A percentile compares a stretch with the other conserved stretches of the same genome.
These are phyloP conservation scores for Phytophthora macrochlamydospora DNA, from an alignment of 352 stramenopile species.

Conservation along the genomic window DNA sequence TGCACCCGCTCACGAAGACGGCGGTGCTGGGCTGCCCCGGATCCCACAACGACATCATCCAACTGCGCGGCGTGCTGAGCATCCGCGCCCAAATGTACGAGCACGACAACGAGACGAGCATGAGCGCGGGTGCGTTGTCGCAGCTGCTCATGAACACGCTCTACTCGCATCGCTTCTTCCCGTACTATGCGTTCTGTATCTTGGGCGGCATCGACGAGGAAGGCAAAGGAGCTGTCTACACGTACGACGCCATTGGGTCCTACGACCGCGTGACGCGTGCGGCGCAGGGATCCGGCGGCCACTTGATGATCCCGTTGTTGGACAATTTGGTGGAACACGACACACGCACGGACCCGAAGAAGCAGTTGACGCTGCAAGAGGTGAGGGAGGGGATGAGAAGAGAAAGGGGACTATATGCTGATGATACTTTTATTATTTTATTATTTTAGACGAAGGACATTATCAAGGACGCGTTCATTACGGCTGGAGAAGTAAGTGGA, in stretches of 20 bases:
- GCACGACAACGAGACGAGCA: constrained; percentile 96
- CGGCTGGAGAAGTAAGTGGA: constrained; percentile 89
- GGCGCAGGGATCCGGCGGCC: constrained; percentile 91
- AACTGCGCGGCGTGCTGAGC: constrained; percentile 78
- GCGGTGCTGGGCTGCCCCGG: constrained; percentile 78
- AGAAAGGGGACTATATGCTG: background rate
- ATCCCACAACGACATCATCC: constrained; percentile 89
- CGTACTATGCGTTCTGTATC: constrained; percentile 99
- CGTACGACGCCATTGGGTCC: constrained; percentile 98
- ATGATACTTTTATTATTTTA: background rate
- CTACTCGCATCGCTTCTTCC: constrained; percentile 99
- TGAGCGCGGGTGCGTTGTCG: constrained; percentile 92
- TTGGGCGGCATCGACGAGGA: constrained; percentile 96
- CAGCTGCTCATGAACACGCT: constrained; percentile 98
- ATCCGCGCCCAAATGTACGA: constrained; percentile 89
- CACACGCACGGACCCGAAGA: constrained; percentile 92
- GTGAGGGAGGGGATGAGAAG: constrained; percentile 19
- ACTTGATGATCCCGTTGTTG: constrained; percentile 98
- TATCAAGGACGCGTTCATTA: constrained; percentile 99
- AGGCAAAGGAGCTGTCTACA: constrained; percentile 97
- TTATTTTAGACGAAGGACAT: constrained; percentile 92
- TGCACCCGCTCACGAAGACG: constrained; percentile 76
- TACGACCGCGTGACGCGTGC: constrained; percentile 79
- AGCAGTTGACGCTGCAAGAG: constrained; percentile 90
- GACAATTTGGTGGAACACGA: constrained; percentile 97